Evolutionary conservation across 208 protist species (phyloP).

Genomic region (Acanthamoeba culbertsoni): DNA sequence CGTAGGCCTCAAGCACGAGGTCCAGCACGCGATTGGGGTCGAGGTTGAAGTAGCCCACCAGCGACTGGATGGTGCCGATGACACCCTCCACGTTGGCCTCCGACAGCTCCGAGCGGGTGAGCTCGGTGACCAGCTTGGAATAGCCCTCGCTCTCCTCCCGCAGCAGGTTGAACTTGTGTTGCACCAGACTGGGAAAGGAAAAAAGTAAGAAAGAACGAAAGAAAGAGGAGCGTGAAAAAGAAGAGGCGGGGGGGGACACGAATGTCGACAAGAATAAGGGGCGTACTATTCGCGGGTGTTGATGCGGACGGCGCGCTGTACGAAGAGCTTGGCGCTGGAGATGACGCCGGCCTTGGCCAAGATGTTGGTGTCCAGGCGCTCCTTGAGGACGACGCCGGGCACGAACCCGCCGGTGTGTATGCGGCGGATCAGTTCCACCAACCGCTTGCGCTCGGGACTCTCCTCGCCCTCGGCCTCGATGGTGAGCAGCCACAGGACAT

Average conservation of each 20-base stretch:
- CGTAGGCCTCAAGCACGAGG: constrained; percentile 79
- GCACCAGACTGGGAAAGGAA: background rate
- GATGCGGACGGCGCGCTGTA: background rate
- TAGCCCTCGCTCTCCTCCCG: constrained; percentile 86
- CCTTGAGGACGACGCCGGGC: background rate
- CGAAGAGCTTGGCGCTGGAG: background rate
- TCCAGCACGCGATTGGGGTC: constrained; percentile 86
- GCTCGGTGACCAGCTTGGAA: constrained; percentile 82
- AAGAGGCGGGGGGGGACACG: background rate
- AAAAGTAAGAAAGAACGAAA: background rate
- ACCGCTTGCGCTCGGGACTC: background rate
- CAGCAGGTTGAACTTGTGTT: constrained; percentile 84
- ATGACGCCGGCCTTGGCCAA: constrained; percentile 3
- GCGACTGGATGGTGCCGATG: background rate
- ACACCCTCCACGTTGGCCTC: constrained; percentile 2
- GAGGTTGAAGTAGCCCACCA: constrained; percentile 82
- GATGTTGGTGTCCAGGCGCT: background rate
- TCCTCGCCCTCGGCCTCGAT: background rate
- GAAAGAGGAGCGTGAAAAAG: background rate
- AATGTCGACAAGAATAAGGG: background rate
- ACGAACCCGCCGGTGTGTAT: background rate
- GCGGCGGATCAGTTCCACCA: constrained; percentile 1
- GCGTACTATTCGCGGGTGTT: constrained; percentile 51
- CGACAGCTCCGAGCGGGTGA: constrained; percentile 57
- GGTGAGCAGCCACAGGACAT: constrained; percentile 19